These are phyloP conservation scores for Mallotus japonicus DNA, from an alignment of 441 rosid genomes.

Conservation along the genomic window DNA sequence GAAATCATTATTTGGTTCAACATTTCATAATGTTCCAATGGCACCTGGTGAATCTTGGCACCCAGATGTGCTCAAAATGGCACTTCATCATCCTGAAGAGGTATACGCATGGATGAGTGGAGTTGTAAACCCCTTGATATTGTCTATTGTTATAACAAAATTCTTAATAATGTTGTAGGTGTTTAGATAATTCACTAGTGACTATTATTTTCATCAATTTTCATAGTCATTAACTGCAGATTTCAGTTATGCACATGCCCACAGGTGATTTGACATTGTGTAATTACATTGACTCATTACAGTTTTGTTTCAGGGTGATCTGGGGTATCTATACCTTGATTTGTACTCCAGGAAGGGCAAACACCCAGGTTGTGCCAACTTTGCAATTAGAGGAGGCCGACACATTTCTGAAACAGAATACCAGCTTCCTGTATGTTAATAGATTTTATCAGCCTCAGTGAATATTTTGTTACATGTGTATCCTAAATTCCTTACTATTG, in stretches of 20 bases:
- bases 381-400: conserved; percentile 93
- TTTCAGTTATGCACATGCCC: background rate
- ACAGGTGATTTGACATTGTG: conserved; percentile 4
- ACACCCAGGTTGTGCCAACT: conserved; percentile 96
- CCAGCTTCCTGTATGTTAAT: conserved; percentile 87
- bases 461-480: conserved; percentile 3
- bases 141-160: conserved; percentile 8
- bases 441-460: conserved; percentile 1
- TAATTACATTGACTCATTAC: conserved; percentile 15
- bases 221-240: background rate
- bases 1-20: conserved; percentile 81
- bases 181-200: background rate
- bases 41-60: conserved; percentile 98
- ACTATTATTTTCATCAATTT: background rate
- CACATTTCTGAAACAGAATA: conserved; percentile 77
- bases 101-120: conserved; percentile 34
- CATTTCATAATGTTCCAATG: conserved; percentile 55
- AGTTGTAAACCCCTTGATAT: conserved; percentile 1
- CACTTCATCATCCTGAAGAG: conserved; percentile 90
- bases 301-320: conserved; percentile 67
- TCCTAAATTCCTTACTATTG: background rate
- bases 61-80: conserved; percentile 82
- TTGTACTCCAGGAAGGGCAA: conserved; percentile 79
- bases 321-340: conserved; percentile 92
- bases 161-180: conserved; percentile 1